Evolutionary conservation across 2,329 filamentous ascomycete genomes (phyloP).

Genomic region (Xenoacremonium recifei): DNA sequence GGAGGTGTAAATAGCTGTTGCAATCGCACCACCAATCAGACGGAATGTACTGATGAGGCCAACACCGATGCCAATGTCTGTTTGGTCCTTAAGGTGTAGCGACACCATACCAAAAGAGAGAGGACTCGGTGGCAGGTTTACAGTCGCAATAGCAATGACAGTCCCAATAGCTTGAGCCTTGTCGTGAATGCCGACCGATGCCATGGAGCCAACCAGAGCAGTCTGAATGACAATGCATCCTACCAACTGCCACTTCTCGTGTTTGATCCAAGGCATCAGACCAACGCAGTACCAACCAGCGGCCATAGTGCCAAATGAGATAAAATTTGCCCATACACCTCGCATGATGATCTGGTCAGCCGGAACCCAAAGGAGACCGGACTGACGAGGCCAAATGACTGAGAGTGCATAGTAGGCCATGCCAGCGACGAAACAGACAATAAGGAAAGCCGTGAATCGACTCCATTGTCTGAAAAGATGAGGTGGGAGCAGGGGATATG

Average conservation of each 20-base stretch:
- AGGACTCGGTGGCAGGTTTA: constrained; percentile 27
- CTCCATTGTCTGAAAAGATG: constrained; percentile 24
- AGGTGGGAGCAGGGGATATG: constrained; percentile 22
- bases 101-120: constrained; percentile 32
- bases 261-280: constrained; percentile 22
- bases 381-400: constrained; percentile 25
- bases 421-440: constrained; percentile 17
- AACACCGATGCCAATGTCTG: constrained; percentile 33
- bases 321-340: constrained; percentile 23
- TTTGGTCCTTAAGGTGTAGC: constrained; percentile 32
- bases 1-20: constrained; percentile 35
- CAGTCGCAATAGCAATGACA: constrained; percentile 24
- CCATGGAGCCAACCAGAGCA: constrained; percentile 29
- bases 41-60: constrained; percentile 33
- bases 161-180: constrained; percentile 31
- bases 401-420: constrained; percentile 26
- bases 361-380: constrained; percentile 20
- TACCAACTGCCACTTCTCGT: constrained; percentile 31
- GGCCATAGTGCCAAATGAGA: constrained; percentile 19
- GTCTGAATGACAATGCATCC: constrained; percentile 28
- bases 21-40: constrained; percentile 33
- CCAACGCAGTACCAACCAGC: constrained; percentile 24
- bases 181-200: constrained; percentile 28
- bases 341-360: constrained; percentile 21
- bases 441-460: constrained; percentile 12